These are phyloP conservation scores for Coemansia asiatica DNA, from an alignment of 192 early-diverging fungal species.

Conservation along the genomic window DNA sequence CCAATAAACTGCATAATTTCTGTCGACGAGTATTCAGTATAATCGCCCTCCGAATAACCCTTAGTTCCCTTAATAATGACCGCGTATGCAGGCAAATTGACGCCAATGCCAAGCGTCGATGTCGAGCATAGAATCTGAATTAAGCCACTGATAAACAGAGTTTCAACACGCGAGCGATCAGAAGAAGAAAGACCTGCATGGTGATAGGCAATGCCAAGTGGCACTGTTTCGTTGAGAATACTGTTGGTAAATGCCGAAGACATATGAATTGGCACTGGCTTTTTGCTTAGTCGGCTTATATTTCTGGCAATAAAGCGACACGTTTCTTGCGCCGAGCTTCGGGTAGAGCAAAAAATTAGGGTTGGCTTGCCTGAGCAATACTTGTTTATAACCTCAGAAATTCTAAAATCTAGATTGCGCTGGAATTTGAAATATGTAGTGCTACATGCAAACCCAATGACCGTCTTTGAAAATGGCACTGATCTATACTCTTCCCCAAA, in stretches of 20 bases:
- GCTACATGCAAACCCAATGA: slow-evolving; percentile 52
- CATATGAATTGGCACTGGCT: slow-evolving; percentile 17
- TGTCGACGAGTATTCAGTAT: slow-evolving; percentile 59
- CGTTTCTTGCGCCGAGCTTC: slow-evolving; percentile 45
- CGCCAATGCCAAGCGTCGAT: slow-evolving; percentile 72
- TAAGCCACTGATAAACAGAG: slow-evolving; percentile 53
- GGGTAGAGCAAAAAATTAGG: slow-evolving; percentile 53
- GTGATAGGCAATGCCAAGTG: slow-evolving; percentile 66
- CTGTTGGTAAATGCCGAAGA: slow-evolving; percentile 29
- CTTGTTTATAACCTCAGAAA: slow-evolving; percentile 42
- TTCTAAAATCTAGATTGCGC: slow-evolving; percentile 55
- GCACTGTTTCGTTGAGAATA: slow-evolving; percentile 46
- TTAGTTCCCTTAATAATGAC: slow-evolving; percentile 72
- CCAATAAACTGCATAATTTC: slow-evolving; percentile 79
- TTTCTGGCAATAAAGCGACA: slow-evolving; percentile 33
- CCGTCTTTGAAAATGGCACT: slow-evolving; percentile 58
- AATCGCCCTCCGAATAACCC: slow-evolving; percentile 41
- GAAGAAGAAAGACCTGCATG: slow-evolving; percentile 61
- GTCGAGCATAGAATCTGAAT: slow-evolving; percentile 70
- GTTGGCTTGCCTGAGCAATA: slow-evolving; percentile 28
- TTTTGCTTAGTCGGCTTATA: slow-evolving; percentile 10
- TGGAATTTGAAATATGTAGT: slow-evolving; percentile 61
- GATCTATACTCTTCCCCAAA: slow-evolving; percentile 77
- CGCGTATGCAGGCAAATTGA: slow-evolving; percentile 74
- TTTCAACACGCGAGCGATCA: slow-evolving; percentile 55